These are phyloP conservation scores for Cornus suecica DNA, from an alignment of 148 eudicot species.

Conservation along the genomic window DNA sequence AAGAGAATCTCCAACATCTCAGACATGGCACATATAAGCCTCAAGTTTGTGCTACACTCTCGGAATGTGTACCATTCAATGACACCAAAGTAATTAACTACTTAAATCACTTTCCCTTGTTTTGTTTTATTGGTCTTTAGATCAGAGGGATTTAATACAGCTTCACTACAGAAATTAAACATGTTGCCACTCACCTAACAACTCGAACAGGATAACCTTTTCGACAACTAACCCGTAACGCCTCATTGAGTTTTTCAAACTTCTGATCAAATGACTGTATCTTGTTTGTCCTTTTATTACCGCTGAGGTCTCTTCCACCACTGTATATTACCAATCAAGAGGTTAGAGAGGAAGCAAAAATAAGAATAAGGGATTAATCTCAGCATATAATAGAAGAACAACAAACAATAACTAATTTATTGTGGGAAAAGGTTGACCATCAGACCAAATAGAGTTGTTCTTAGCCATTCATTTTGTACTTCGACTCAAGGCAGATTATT, in stretches of 20 bases:
- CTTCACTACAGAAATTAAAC: not conserved
- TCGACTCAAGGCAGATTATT: not conserved
- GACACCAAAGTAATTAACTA: not conserved
- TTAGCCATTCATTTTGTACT: not conserved
- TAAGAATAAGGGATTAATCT: not conserved
- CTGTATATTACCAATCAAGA: conserved; percentile 36
- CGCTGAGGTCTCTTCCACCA: conserved; percentile 95
- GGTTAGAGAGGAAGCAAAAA: not conserved
- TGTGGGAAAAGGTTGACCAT: not conserved
- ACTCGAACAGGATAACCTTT: conserved; percentile 94
- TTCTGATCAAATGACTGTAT: conserved; percentile 78
- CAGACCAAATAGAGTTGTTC: not conserved
- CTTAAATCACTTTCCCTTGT: not conserved
- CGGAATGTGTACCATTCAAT: not conserved
- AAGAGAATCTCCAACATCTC: not conserved
- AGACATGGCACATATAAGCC: not conserved
- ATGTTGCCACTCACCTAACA: conserved; percentile 51
- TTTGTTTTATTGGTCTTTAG: not conserved
- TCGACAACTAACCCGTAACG: conserved; percentile 69
- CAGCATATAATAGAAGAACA: not conserved
- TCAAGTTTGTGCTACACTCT: not conserved
- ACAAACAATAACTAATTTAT: not conserved
- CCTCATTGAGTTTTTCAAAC: conserved; percentile 61
- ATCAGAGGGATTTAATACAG: not conserved
- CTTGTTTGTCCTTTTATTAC: conserved; percentile 90